Evolutionary conservation across 2,329 filamentous ascomycete species (phyloP), one percentile per base, ranked within the genome.

Genomic region (Aspergillus japonicus): DNA sequence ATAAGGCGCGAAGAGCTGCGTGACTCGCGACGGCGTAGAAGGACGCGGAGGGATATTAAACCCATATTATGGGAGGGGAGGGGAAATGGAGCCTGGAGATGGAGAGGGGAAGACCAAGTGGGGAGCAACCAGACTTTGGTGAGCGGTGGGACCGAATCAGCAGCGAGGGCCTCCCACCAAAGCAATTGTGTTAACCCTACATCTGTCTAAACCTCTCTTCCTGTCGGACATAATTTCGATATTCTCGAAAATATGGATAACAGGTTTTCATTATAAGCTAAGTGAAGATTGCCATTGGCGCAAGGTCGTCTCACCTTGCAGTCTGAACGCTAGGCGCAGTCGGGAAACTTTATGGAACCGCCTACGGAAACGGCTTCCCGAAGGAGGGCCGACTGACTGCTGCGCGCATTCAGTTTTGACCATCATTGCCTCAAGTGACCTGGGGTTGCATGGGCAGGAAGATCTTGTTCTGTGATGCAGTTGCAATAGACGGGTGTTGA

Each of bases 291-390:
- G 47, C 56, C 35, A 54, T 60, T 62, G 57, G 60, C 24, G 39
- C 47, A 52, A 31, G 21, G 47, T 35, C 47, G 44, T 53, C 54
- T 59, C 16, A 23, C 60, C 44, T 62, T 62, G 53, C 53, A 60
- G 50, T 21, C 23, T 29, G 35, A 52, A 57, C 57, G 53, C 57
- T 60, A 60, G 54, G 48, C 33, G 54, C 21, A 24, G 57, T 55
- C 57, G 50, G 57, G 54, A 16, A 52, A 62, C 19, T 14, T 5
- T 42, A 53, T 16, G 39, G 39, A 19, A 47, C 10, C 16, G 24
- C 31, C 29, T 33, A 53, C 57, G 50, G 39, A 56, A 52, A 58
- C 59, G 56, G 59, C 59, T 56, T 58, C 59, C 59, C 55, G 58
- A 62, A 54, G 47, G 42, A 54, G 39, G 50, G 50, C 57, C 57